A percentile compares a stretch with the other conserved stretches of the same genome.
Evolutionary conservation across 495 filamentous ascomycete species (phyloP).

Genomic region (Aspergillus ellipticus): DNA sequence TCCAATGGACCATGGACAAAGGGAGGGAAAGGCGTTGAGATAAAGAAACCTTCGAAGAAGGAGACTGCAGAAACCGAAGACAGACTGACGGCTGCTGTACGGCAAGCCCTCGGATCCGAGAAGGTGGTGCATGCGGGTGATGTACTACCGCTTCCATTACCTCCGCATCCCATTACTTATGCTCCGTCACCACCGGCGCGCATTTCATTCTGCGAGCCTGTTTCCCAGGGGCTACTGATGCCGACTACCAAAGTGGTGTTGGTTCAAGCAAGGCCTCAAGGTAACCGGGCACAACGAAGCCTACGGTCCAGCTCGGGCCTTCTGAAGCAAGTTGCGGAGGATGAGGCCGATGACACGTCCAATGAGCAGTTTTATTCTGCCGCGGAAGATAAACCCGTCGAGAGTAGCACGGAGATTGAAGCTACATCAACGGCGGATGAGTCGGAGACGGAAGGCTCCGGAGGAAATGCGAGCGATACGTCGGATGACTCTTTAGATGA

Average conservation of each 20-base stretch:
- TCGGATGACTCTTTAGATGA: constrained; percentile 77
- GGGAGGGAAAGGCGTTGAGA: constrained; percentile 32
- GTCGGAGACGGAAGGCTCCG: constrained; percentile 47
- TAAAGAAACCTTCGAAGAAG: constrained; percentile 35
- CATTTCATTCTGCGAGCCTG: constrained; percentile 63
- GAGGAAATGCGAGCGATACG: constrained; percentile 55
- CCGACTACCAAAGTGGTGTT: constrained; percentile 68
- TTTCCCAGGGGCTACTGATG: constrained; percentile 79
- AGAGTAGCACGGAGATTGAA: constrained; percentile 58
- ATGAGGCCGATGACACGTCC: constrained; percentile 72
- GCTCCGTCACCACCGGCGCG: constrained; percentile 71
- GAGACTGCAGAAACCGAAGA: constrained; percentile 52
- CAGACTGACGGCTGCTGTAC: constrained; percentile 70
- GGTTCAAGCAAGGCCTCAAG: constrained; percentile 53
- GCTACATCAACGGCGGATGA: constrained; percentile 51
- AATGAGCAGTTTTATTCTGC: constrained; percentile 89
- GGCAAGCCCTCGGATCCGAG: constrained; percentile 64
- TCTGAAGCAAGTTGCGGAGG: constrained; percentile 60
- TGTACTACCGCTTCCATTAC: constrained; percentile 74
- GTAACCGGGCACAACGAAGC: constrained; percentile 28
- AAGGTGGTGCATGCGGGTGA: constrained; percentile 81
- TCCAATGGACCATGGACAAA: constrained; percentile 40
- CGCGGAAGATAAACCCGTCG: constrained; percentile 63
- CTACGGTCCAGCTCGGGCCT: constrained; percentile 28
- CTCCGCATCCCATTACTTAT: constrained; percentile 86